A percentile compares a stretch with the other conserved stretches of the same genome.
These are phyloP conservation scores for Arctium minus DNA, from an alignment of 129 eudicot species.

Conservation along the genomic window DNA sequence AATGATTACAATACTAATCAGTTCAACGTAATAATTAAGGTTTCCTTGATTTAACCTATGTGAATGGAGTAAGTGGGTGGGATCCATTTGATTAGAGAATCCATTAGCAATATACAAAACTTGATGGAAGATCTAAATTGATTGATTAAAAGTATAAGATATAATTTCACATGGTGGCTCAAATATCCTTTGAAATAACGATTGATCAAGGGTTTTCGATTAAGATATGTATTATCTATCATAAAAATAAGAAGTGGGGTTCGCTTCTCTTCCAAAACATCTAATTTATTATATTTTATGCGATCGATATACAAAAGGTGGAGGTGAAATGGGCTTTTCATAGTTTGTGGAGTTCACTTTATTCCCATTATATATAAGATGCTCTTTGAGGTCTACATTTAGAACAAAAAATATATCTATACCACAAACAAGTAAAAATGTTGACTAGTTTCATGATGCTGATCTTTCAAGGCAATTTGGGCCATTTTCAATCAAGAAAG, in stretches of 20 bases:
- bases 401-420: neutral
- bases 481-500: slow-evolving; percentile 41
- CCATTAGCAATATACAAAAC: slow-evolving; percentile 21
- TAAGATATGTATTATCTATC: neutral
- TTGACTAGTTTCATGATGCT: slow-evolving; percentile 16
- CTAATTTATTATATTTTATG: neutral
- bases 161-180: slow-evolving; percentile 16
- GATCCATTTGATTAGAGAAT: slow-evolving; percentile 24
- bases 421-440: slow-evolving; percentile 22
- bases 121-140: slow-evolving; percentile 21
- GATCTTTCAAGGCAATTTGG: slow-evolving; percentile 20
- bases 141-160: neutral
- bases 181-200: neutral
- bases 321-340: slow-evolving; percentile 2
- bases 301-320: neutral
- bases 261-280: neutral
- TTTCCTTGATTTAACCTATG: neutral
- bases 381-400: slow-evolving; percentile 9
- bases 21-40: too few species aligned
- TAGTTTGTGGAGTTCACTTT: slow-evolving; percentile 14
- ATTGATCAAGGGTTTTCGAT: neutral
- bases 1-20: too few species aligned
- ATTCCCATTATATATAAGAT: slow-evolving; percentile 10
- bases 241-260: neutral
- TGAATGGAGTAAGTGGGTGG: slow-evolving; percentile 18